Conservation (phyloP, 768 basidiomycete genomes). For the Inosperma sp. region DNA sequence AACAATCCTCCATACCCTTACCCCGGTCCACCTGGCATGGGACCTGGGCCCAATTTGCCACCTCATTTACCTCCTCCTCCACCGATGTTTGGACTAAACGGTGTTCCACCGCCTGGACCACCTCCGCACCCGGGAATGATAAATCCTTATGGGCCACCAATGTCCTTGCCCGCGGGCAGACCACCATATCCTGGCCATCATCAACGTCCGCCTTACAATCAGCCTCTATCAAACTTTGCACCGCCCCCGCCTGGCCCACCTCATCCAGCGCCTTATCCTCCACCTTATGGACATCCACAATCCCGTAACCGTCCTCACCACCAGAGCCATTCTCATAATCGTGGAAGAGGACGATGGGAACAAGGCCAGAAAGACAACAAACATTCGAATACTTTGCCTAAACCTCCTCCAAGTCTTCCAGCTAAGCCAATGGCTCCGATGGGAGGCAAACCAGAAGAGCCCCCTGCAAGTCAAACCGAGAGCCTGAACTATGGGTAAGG, state of each 20-base stretch:
- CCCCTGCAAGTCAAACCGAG: too few relatives aligned
- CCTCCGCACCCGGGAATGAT: not conserved
- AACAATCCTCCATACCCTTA: not conserved
- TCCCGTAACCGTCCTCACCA: not conserved
- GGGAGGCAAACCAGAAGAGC: too few relatives aligned
- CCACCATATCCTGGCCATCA: not conserved
- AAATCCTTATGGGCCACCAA: not conserved
- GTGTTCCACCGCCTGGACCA: slow-evolving; percentile 4
- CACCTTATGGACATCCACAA: not conserved
- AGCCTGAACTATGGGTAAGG: slow-evolving; percentile 1
- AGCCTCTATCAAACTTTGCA: not conserved
- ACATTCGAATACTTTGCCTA: not conserved
- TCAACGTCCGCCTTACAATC: not conserved
- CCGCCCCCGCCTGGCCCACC: not conserved
- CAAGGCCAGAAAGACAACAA: not conserved
- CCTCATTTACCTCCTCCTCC: slow-evolving; percentile 6
- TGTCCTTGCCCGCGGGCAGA: not conserved
- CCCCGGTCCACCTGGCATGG: not conserved
- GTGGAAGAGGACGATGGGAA: slow-evolving; percentile 5
- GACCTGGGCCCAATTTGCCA: not conserved
- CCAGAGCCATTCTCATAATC: not conserved
- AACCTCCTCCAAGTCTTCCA: slow-evolving; percentile 3
- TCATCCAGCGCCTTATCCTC: slow-evolving; percentile 1
- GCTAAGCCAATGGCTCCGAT: slow-evolving; percentile 7
- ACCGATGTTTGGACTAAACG: slow-evolving; percentile 3